These are phyloP conservation scores for Barnettozyma salicaria DNA, from an alignment of 805 yeast genomes.

Conservation along the genomic window DNA sequence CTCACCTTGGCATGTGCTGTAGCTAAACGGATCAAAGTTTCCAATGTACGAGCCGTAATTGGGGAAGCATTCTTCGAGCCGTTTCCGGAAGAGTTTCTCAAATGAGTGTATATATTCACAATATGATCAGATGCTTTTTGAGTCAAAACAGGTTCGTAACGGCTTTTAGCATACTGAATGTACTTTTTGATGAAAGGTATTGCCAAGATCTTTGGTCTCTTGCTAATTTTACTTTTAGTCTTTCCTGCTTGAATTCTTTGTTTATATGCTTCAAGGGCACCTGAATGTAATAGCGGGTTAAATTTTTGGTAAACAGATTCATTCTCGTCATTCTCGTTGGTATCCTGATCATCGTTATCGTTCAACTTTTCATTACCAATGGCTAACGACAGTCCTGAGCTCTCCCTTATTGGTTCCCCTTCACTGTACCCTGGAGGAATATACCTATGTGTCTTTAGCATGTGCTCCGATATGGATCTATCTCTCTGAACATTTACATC, in stretches of 20 bases:
- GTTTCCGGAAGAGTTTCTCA: slow-evolving; percentile 67
- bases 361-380: slow-evolving; percentile 63
- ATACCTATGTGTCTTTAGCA: slow-evolving; percentile 86
- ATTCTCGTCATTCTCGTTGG: slow-evolving; percentile 38
- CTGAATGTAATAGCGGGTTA: slow-evolving; percentile 77
- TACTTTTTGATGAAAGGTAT: slow-evolving; percentile 88
- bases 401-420: slow-evolving; percentile 91
- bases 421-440: slow-evolving; percentile 82
- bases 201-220: slow-evolving; percentile 48
- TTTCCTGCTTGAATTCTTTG: slow-evolving; percentile 9
- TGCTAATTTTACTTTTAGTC: slow-evolving; percentile 28
- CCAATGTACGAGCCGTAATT: slow-evolving; percentile 96
- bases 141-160: slow-evolving; percentile 76
- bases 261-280: slow-evolving; percentile 45
- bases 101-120: slow-evolving; percentile 69
- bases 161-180: slow-evolving; percentile 87
- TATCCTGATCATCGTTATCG: slow-evolving; percentile 43
- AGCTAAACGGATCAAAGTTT: slow-evolving; percentile 87
- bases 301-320: slow-evolving; percentile 70
- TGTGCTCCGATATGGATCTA: slow-evolving; percentile 88
- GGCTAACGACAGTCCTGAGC: slow-evolving; percentile 60
- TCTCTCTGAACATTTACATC: slow-evolving; percentile 84
- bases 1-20: slow-evolving; percentile 98
- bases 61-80: slow-evolving; percentile 77
- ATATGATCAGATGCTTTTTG: slow-evolving; percentile 74